Base-by-base conservation (phyloP, 495 filamentous ascomycete species). In the Aspergillus carlsbadensis region DNA sequence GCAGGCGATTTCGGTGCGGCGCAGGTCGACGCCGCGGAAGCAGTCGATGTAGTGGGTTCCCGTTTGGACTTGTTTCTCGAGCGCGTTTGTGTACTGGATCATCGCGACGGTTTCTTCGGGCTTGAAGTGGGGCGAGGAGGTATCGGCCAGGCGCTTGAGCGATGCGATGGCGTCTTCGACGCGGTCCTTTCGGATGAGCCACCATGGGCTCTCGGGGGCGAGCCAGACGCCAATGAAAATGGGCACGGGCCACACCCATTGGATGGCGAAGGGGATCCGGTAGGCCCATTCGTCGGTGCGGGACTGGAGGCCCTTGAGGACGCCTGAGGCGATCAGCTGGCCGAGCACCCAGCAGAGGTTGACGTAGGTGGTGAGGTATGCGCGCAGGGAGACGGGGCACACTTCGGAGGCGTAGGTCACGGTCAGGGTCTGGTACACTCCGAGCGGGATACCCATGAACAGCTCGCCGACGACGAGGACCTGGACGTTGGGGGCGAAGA, bases 171-270 rank as follows among this genome's bases (percentile, higher is more conserved):
- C 89, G 35, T 88, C 80, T 10, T 87, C 81, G 14, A 82, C 74
- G 24, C 78, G 79, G 5, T 85, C 88, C 61, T 81, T 86, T 8
- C 89, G 82, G 41, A 92, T 86, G n/a, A 91, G 79, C 89, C 89
- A 92, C 88, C 87, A 92, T 0, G 89, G 89, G 0, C 79, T 84
- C 69, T 94, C 89, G 4, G 89, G 89, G 0, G 87, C 87, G 26
- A 89, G 79, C 39, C 73, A 77, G 55, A 90, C 84, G 18, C 84
- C 87, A 55, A 90, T 75, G 51, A 88, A 80, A 6, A 93, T 75
- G 2, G 89, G 89, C 4, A 87, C 62, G 0, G 89, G 88, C 87
- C 88, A 93, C 78, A 92, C 86, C 89, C 89, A 93, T 70, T 93
- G 89, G 10, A 91, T 65, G 4, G 83, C 84, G 56, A 88, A 91